Base-by-base conservation (phyloP, 2,329 filamentous ascomycete genomes). In the Teratosphaeria destructans region DNA sequence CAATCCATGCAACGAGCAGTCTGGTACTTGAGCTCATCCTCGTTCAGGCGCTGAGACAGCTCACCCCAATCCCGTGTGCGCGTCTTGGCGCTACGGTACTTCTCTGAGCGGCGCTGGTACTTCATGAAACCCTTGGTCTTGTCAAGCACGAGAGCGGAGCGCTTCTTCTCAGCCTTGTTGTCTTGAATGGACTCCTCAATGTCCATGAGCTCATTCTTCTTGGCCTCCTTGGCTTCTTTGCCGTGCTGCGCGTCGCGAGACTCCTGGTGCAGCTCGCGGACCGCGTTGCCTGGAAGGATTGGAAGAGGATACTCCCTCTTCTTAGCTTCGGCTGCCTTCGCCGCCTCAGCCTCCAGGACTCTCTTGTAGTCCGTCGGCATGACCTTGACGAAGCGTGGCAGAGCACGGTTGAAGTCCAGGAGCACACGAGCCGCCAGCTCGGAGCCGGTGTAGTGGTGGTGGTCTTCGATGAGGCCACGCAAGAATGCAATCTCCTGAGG, bases 81-180 rank as follows among this genome's bases (percentile, higher is more conserved):
- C 52, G 89, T 91, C 74, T 89, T 88, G 5, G 88, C 83, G 70
- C 85, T 86, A 66, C 93, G 88, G 75, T 96, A 96, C 78, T 96
- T 96, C 81, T 97, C 93, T 23, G 88, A 85, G 60, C 91, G 89
- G 58, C 93, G 89, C 73, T 89, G 84, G 78, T 96, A 97, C 77
- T 95, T 94, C 90, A 95, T 96, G 81, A 97, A 97, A 34, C 93
- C 93, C 68, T 86, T 86, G 1, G 93, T 97, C 84, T 97, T 97
- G 79, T 97, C 92, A n/a, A 97, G 84, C 6, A 96, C 90, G 23
- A 96, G 81, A 5, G 91, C 89, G 57, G 87, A 87, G 75, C 93
- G 91, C 79, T 88, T 88, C 81, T 96, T 95, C 78, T 96, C 91
- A 1, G 85, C 86, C 67, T 89, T 88, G 47, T 83, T 84, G 74